phyloP scores from a whole-genome alignment of 2,329 filamentous ascomycete species.

The Tolypocladium tropicale region DNA sequence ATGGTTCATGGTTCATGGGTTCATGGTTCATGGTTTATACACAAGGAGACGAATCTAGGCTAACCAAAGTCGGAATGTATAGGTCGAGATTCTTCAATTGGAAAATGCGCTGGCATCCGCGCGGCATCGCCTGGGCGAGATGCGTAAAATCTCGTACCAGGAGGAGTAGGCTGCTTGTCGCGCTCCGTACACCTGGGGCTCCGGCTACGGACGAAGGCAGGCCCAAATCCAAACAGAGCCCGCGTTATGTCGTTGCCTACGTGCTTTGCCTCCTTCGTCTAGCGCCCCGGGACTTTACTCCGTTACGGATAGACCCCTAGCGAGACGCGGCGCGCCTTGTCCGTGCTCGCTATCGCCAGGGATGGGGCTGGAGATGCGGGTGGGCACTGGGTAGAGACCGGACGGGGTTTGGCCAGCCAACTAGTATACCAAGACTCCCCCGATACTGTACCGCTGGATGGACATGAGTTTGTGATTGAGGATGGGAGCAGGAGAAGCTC shows the following conservation, averaged over 20 bases:
- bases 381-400: neutral
- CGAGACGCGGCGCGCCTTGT: neutral
- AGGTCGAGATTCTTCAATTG: conserved; percentile 96
- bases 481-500: neutral
- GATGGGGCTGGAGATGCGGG: neutral
- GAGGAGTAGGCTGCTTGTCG: conserved; percentile 43
- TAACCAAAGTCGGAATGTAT: conserved; percentile 7
- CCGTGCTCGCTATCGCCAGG: neutral
- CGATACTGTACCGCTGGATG: neutral
- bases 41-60: neutral
- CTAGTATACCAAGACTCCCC: too few species aligned
- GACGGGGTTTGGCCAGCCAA: too few species aligned
- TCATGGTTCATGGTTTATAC: neutral
- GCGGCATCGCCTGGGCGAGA: conserved; percentile 79
- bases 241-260: neutral
- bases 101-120: conserved; percentile 78
- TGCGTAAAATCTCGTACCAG: conserved; percentile 94
- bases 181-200: too few species aligned
- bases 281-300: neutral
- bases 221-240: neutral
- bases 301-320: neutral
- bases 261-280: neutral
- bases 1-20: neutral
- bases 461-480: neutral
- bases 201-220: neutral